Percentiles rank a stretch among this genome's conserved stretches.
These are phyloP conservation scores for Yamadazyma mexicana DNA, from an alignment of 1,139 yeast genomes.

Conservation along the genomic window DNA sequence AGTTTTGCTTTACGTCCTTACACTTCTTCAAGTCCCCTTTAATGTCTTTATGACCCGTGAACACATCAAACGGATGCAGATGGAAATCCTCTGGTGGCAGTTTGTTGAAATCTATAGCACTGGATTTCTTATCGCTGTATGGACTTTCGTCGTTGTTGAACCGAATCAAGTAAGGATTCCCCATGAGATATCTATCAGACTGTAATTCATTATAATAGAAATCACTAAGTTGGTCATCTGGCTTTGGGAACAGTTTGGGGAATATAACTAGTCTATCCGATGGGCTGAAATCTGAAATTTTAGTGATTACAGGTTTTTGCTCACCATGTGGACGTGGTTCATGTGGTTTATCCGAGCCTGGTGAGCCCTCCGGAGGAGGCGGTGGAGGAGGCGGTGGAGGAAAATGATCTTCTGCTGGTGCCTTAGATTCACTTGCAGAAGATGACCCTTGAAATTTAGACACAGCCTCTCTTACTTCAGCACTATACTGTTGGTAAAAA, in stretches of 20 bases:
- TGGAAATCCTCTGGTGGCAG: conserved; percentile 8
- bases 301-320: conserved; percentile 2
- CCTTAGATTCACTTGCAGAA: background rate
- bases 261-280: conserved; percentile 13
- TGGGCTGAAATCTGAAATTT: conserved; percentile 6
- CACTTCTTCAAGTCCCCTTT: conserved; percentile 11
- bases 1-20: conserved; percentile 5
- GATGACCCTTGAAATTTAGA: background rate
- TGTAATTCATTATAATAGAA: conserved; percentile 9
- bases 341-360: background rate
- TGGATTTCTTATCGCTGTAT: conserved; percentile 6
- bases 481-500: background rate
- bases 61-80: conserved; percentile 11
- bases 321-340: no score
- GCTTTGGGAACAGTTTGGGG: conserved; percentile 16
- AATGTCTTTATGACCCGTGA: conserved; percentile 9
- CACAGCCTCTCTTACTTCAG: conserved; percentile 5
- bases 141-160: conserved; percentile 8
- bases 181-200: background rate
- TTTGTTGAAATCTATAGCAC: conserved; percentile 11
- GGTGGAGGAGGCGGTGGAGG: no score
- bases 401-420: background rate
- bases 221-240: conserved; percentile 6
- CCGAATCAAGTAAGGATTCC: conserved; percentile 7
- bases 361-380: background rate